Evolutionary conservation across 208 protist genomes (phyloP), one percentile per base, ranked within the genome.

Genomic region (Crithidia bombi): DNA sequence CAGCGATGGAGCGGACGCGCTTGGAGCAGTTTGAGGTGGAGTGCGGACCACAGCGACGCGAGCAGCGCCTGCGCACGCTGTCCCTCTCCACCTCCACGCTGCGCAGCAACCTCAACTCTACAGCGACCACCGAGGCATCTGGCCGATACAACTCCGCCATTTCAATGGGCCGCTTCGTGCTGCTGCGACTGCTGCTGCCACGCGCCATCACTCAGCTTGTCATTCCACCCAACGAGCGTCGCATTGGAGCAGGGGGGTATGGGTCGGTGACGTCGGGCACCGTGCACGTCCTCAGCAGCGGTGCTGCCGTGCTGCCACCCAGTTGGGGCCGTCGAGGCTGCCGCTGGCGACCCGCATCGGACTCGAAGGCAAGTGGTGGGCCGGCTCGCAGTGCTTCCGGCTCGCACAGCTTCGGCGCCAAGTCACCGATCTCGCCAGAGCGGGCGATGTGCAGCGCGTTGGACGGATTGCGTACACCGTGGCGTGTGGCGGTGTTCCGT

Each of bases 241-340:
- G 86, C 32, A 76, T 95, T 38, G 85, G 87, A 7, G 33, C 83
- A n/a, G 90, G 90, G 33, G 85, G 90, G 35, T 95, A 89, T 49
- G 90, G 85, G 33, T 66, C 78, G 6, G 90, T 95, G 28, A 77
- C 71, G 21, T 71, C 71, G 19, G 71, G 71, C 36, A 59, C 41
- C 30, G 64, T 77, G 6, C 64, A 77, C 54, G 35, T 23, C 28
- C 5, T 66, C 17, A 21, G 32, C 26, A 32, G 41, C 3, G n/a
- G 39, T 2, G 64, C 55, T 11, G 58, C 64, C 41, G 44, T 38
- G 6, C 39, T 77, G 55, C 71, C 71, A 43, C 23, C 63, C 23
- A 50, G 17, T 15, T 77, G 71, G 71, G 71, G 71, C 3, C 54
- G 65, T 21, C 63, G 28, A 4, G 70, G 70, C 19, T 50, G n/a